phyloP scores from a whole-genome alignment of 2,329 filamentous ascomycete genomes.

The Ceratocystis lukuohia region DNA sequence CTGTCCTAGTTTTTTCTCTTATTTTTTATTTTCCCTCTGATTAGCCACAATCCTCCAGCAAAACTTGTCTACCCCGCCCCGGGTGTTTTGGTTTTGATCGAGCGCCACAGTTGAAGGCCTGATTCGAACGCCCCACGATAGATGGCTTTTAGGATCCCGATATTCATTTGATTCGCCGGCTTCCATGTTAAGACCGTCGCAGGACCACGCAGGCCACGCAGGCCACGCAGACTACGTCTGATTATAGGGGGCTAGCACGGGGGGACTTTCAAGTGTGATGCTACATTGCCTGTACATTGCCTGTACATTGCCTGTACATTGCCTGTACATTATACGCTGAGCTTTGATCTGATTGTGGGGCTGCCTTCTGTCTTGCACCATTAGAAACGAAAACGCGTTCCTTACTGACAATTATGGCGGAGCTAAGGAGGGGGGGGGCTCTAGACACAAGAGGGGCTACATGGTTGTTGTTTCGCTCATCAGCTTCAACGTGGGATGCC shows the following conservation, averaged over 20 bases:
- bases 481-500: background rate
- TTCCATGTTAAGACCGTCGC: background rate
- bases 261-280: background rate
- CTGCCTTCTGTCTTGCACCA: background rate
- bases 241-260: background rate
- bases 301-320: background rate
- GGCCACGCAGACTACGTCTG: background rate
- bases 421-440: background rate
- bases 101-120: background rate
- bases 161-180: background rate
- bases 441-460: constrained; percentile 1
- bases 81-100: background rate
- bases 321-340: background rate
- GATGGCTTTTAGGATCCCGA: background rate
- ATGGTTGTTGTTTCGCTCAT: background rate
- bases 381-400: background rate
- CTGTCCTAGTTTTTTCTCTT: background rate
- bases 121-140: background rate
- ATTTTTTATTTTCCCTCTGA: background rate
- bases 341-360: constrained; percentile 6
- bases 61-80: background rate
- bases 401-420: background rate
- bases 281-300: background rate
- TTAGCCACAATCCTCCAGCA: background rate
- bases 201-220: background rate